Evolutionary conservation across 176 grass and related monocot species (phyloP), one percentile per base, ranked within the genome.

Genomic region (Hordeum marinum): DNA sequence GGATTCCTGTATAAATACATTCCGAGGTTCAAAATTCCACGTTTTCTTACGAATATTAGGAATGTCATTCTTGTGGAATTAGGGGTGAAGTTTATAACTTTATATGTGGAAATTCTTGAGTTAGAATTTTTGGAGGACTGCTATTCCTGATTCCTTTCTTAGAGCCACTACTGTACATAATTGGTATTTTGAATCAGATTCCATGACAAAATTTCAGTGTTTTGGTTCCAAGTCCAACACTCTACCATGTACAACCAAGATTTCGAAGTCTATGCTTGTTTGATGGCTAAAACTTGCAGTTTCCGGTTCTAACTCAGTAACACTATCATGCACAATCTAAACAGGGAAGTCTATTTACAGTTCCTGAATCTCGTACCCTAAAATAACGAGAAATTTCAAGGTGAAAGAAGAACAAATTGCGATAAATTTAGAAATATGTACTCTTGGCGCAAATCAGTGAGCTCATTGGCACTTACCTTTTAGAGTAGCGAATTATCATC

Each of bases 1-100:
- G 20, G 42, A 72, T 65, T 66, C 59, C 21, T 46, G 55, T 83
- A 54, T 72, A 86, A 82, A 63, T 83, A 40, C 42, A 31, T 78
- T 78, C 4, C 34, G 6, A 80, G 31, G 0, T 80, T 63, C 6
- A 21, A 81, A 77, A 29, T 73, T 79, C 5, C 12, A 57, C 0
- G 11, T 11, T 41, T 54, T 6, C 23, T 60, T 11, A 31, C 11
- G 21, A 55, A 77, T n/a, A 71, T 60, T 20, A 39, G 74, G 21
- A 80, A 12, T 78, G 31, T 9, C 58, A 68, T 87, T 68, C 42
- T 48, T 79, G 21, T 74, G 43, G 58, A 86, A 63, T 59, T 35
- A 54, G 55, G 31, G 11, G 20, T 81, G 15, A 4, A 69, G 57
- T 52, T 70, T 40, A 15, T 68, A 12, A 70, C 25, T 50, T 70